Base-by-base conservation (phyloP, 2,329 filamentous ascomycete genomes). In the Daldinia eschscholtzii region DNA sequence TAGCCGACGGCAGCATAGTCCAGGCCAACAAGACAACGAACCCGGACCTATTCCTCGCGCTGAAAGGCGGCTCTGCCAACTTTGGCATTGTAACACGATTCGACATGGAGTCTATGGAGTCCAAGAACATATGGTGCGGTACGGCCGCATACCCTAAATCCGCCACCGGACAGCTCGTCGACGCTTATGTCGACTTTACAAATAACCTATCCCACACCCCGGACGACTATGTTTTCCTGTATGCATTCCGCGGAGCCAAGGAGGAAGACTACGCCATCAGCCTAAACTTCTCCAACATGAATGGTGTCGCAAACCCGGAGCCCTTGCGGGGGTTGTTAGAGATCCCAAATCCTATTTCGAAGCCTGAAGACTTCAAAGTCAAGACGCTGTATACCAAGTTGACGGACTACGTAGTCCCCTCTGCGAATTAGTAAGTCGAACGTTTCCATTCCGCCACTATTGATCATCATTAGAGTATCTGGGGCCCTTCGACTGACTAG, bases 31-130 rank as follows among this genome's bases (percentile, higher is more conserved):
- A 30, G 37, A 67, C 60, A 23, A 61, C 42, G 13, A 67, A 70
- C 37, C 41, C 64, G 12, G 67, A 70, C 52, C 46, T 70, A 18
- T 70, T 64, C 52, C 60, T 61, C 28, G 68, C 57, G 13, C 33
- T 70, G 12, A 70, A 68, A 46, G 68, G 68, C 6, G 68, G 68
- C 7, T 50, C 62, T 39, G 63, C 65, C 56, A 70, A 70, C 33
- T 68, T 70, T 26, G 68, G 68, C 15, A 64, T 70, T 28, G 60
- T 70, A 3, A 70, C 67, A 7, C 57, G 68, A 46, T 70, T 70
- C 23, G 65, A 68, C 33, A 58, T 68, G 68, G 62, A 28, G 26
- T 65, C 65, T 4, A 68, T 70, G 20, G 44, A 56, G n/a, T 44
- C 61, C 5, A 50, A 41, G 42, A n/a, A 61, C 6, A 64, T 70